A percentile compares a stretch with the other conserved stretches of the same genome.
Conservation (phyloP, 257 asterid species). For the Orobanche coerulescens region DNA sequence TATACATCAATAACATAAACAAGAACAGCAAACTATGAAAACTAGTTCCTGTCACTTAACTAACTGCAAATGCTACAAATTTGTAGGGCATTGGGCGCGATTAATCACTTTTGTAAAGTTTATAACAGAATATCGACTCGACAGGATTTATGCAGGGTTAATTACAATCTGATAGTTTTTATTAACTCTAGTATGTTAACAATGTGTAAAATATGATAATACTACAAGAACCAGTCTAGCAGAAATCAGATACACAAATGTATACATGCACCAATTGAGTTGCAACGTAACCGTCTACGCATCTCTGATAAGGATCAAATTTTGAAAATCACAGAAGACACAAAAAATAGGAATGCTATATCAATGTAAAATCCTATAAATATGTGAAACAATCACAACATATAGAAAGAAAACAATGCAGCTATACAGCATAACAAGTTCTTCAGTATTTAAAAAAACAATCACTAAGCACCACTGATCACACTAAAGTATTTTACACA, state of each 20-base stretch:
- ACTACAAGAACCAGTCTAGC: neutral
- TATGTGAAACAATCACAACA: neutral
- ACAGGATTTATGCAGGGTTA: conserved; percentile 2
- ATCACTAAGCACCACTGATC: neutral
- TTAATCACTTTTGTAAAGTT: conserved; percentile 12
- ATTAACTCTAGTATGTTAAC: neutral
- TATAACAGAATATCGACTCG: neutral
- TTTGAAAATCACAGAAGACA: neutral
- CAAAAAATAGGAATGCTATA: neutral
- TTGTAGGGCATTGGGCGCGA: neutral
- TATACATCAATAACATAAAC: conserved; percentile 9
- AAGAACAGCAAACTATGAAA: conserved; percentile 12
- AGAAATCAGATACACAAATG: neutral
- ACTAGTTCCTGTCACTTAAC: conserved; percentile 5
- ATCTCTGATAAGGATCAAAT: neutral
- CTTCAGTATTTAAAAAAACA: neutral
- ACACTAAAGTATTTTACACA: neutral
- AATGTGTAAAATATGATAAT: neutral
- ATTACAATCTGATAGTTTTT: conserved; percentile 6
- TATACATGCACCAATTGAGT: neutral
- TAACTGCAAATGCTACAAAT: neutral
- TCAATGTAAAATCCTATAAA: neutral
- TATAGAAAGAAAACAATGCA: neutral
- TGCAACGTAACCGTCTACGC: neutral
- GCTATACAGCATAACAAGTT: neutral